Base-by-base conservation (phyloP, 2,329 filamentous ascomycete genomes). In the Colletotrichum siamense region DNA sequence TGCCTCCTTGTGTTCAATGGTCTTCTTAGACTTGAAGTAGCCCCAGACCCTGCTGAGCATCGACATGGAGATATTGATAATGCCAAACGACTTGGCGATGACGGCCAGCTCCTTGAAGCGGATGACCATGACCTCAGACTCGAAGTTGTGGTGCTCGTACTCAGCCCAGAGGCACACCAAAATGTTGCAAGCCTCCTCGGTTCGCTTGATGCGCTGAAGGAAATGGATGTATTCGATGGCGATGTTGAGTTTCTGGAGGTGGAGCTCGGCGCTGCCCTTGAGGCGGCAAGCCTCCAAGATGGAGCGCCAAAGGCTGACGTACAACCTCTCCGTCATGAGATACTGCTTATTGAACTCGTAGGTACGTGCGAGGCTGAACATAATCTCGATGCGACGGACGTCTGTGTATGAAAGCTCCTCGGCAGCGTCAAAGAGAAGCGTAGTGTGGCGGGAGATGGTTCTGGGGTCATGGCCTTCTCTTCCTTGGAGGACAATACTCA, bases 161-260 rank as follows among this genome's bases (percentile, higher is more conserved):
- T 87, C 85, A 1, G 82, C 82, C 85, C 85, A 87, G 8, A 87
- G 78, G 36, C 84, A 85, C 36, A 86, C 82, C 69, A 87, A 80
- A 12, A 87, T 85, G 63, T 82, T 86, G 44, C 79, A 81, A 4
- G 85, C 84, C 68, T 87, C 85, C 28, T 85, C 82, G 8, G 72
- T 71, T 3, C 85, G 84, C 36, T 82, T 80, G 13, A 80, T 75
- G 15, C 80, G 77, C 24, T 80, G 79, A 30, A 87, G 77, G 73
- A 85, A 86, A 59, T 79, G 78, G 66, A 82, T 78, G 67, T 87
- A 87, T 75, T 84, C 82, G 4, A 86, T 79, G 2, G 85, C 84
- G 66, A 87, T 84, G 71, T 81, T 81, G 57, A 87, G 82, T 78
- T 85, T 86, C 64, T 82, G 79, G 4, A 85, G 77, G 59, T 86